Evolutionary conservation across 768 basidiomycete species (phyloP), one percentile per base, ranked within the genome.

Genomic region (Leccinum variicolor): DNA sequence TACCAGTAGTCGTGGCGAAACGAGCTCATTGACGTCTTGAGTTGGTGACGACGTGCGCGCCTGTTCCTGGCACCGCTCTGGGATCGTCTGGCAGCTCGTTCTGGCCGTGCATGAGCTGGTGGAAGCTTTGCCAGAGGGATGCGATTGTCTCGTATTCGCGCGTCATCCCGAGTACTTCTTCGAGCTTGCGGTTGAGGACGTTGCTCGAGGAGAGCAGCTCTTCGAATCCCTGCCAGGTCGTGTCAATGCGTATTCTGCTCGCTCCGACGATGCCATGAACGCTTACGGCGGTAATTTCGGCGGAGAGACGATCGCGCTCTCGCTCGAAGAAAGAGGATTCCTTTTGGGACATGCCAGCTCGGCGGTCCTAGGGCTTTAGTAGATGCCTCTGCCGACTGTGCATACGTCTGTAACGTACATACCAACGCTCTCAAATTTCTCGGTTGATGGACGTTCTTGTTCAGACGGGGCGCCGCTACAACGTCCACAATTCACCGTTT

Each of bases 91-190:
- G 69, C 17, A 70, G 69, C 4, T 74, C 74, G 46, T 64, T 70
- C 19, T 81, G 79, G 46, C 73, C 77, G 25, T 80, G 80, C 89
- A 92, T 92, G 62, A 93, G 76, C 56, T 86, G 76, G 64, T 91
- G 86, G 63, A 92, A 93, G 64, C 81, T 84, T 57, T 85, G 80
- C 92, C 93, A 95, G 50, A 97, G 77, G 3, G 83, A 79, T 3
- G 94, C 91, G 43, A 95, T 92, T 3, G 89, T 94, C 52, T 89
- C 84, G 70, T 96, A 94, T 77, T 95, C 94, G 57, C 85, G 86
- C 6, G 94, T 94, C 84, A 96, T 95, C 10, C 91, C 91, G 25
- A 89, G 76, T 2, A 94, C 92, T 69, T 97, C 93, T 72, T 98
- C 94, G 17, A 96, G 81, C 68, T 93, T 94, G 60, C 94, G 84